Percentiles rank a stretch among this genome's conserved stretches.
Evolutionary conservation across 192 early-diverging fungal species (phyloP).

Genomic region (Pilobolus umbonatus): DNA sequence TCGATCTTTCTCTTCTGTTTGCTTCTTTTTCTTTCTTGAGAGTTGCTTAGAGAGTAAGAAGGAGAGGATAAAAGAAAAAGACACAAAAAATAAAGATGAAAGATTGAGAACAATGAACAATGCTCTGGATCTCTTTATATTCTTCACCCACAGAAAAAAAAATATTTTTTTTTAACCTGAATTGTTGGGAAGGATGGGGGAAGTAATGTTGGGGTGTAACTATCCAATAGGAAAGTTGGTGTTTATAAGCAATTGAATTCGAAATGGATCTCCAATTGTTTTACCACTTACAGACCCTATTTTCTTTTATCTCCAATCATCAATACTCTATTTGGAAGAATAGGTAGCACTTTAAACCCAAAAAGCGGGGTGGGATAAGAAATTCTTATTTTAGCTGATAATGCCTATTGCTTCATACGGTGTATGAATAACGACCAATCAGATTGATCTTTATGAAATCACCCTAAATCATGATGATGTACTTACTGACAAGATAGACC

Average conservation of each 20-base stretch:
- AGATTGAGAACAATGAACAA: conserved; percentile 7
- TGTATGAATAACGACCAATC: too few relatives aligned
- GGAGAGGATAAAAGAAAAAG: conserved; percentile 1
- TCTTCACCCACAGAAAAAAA: not conserved
- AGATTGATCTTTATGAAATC: too few relatives aligned
- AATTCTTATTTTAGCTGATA: too few relatives aligned
- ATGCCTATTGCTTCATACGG: too few relatives aligned
- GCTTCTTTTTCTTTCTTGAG: conserved; percentile 2
- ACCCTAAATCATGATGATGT: too few relatives aligned
- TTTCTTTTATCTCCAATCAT: too few relatives aligned
- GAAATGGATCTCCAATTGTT: conserved; percentile 1
- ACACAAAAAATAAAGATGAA: conserved; percentile 11
- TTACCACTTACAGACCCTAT: conserved; percentile 1
- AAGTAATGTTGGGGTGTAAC: conserved; percentile 21
- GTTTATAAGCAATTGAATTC: not conserved
- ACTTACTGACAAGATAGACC: too few relatives aligned
- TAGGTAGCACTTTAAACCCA: too few relatives aligned
- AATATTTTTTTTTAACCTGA: not conserved
- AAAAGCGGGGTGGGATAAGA: too few relatives aligned
- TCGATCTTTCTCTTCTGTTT: not conserved
- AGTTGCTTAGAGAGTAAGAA: not conserved
- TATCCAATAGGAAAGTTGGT: conserved; percentile 15
- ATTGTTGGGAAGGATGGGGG: conserved; percentile 26
- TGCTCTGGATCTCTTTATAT: not conserved
- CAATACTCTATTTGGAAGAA: too few relatives aligned